Percentiles rank a stretch among this genome's conserved stretches.
Evolutionary conservation across 73 alveolate species (phyloP).

Genomic region (Paraurostyla sp.): DNA sequence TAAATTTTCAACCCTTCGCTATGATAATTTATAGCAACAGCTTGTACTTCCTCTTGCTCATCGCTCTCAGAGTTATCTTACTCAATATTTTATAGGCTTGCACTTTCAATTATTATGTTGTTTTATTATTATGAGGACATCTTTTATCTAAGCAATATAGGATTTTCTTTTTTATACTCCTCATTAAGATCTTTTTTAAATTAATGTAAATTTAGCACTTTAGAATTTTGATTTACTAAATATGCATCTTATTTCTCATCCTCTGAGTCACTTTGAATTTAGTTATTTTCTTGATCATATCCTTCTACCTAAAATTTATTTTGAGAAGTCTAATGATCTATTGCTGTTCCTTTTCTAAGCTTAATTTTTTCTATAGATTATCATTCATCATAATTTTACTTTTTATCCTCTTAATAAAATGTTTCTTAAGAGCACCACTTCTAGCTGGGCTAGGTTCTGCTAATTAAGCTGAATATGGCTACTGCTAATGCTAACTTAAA

Average conservation of each 20-base stretch:
- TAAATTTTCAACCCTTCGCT: too few species aligned
- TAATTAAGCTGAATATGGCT: too few species aligned
- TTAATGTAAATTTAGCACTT: background rate
- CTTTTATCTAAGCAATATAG: too few species aligned
- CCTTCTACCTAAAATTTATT: background rate
- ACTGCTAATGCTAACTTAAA: background rate
- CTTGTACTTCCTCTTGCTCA: background rate
- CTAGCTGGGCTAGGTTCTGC: background rate
- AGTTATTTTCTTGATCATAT: background rate
- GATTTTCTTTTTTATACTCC: background rate
- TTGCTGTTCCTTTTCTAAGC: background rate
- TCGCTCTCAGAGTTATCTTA: background rate
- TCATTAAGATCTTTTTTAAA: background rate
- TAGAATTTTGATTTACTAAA: background rate
- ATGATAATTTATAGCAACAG: too few species aligned
- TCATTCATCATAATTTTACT: background rate
- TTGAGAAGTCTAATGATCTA: background rate
- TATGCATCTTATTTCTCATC: background rate
- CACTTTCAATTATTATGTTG: too few species aligned
- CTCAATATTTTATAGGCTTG: background rate
- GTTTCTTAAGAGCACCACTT: background rate
- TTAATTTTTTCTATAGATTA: background rate
- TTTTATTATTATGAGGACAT: too few species aligned
- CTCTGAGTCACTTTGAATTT: background rate
- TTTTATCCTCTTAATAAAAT: background rate